Percentiles rank a stretch among this genome's conserved stretches.
Conservation (phyloP, 2,329 filamentous ascomycete species). For the Fusarium xyrophilum region DNA sequence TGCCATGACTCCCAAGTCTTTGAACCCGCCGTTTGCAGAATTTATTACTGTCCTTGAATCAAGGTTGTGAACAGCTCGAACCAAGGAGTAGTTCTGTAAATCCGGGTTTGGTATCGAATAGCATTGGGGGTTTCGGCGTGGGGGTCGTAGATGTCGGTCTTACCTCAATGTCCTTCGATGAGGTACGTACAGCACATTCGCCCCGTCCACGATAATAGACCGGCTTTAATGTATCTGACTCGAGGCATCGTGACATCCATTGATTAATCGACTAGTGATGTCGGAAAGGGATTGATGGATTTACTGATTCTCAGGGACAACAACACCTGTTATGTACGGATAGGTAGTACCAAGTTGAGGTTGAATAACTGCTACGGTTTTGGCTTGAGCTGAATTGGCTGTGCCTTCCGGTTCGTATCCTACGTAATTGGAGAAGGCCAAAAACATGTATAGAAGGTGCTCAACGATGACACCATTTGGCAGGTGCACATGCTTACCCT, state of each 20-base stretch:
- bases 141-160: background rate
- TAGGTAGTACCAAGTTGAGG: background rate
- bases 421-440: background rate
- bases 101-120: background rate
- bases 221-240: background rate
- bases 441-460: background rate
- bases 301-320: background rate
- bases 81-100: background rate
- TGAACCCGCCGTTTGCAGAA: background rate
- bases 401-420: background rate
- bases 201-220: conserved; percentile 16
- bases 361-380: background rate
- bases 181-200: background rate
- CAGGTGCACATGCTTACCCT: background rate
- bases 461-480: background rate
- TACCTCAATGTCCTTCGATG: background rate
- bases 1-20: background rate
- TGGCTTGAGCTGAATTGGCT: background rate
- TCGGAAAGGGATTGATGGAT: background rate
- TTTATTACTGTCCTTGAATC: background rate
- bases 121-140: conserved; percentile 16
- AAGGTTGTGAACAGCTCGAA: background rate
- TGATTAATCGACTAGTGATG: background rate
- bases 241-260: background rate
- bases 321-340: background rate